Conservation (phyloP, 1,139 yeast genomes). For the Hyphopichia buzzinii region DNA sequence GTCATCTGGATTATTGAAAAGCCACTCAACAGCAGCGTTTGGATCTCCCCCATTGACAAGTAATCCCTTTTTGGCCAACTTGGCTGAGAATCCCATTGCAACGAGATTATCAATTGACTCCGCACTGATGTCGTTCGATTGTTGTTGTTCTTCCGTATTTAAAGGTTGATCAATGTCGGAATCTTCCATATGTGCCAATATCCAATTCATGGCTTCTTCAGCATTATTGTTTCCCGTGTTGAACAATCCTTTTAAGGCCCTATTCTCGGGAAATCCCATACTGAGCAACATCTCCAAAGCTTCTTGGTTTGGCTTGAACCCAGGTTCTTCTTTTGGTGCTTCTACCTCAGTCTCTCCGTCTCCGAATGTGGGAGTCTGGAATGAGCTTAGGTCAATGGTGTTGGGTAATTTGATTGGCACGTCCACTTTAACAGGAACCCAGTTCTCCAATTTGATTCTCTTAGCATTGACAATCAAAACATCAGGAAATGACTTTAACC, state of each 20-base stretch:
- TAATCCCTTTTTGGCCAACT: slow-evolving; percentile 70
- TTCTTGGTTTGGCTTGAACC: slow-evolving; percentile 56
- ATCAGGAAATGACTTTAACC: slow-evolving; percentile 66
- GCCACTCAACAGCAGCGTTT: slow-evolving; percentile 87
- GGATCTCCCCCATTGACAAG: slow-evolving; percentile 55
- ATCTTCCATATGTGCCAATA: slow-evolving; percentile 87
- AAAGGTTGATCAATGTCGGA: slow-evolving; percentile 70
- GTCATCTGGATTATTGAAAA: slow-evolving; percentile 74
- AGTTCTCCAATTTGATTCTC: slow-evolving; percentile 78
- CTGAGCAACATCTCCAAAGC: slow-evolving; percentile 55
- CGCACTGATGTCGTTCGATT: slow-evolving; percentile 20
- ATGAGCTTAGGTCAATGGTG: slow-evolving; percentile 27
- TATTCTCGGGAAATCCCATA: slow-evolving; percentile 85
- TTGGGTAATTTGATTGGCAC: slow-evolving; percentile 68
- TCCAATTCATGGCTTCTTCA: slow-evolving; percentile 89
- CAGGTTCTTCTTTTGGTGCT: slow-evolving; percentile 7
- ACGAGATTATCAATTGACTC: slow-evolving; percentile 51
- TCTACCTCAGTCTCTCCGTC: slow-evolving; percentile 40
- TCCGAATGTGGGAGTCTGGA: slow-evolving; percentile 28
- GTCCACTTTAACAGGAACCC: slow-evolving; percentile 85
- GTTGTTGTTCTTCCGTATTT: slow-evolving; percentile 9
- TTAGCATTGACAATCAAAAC: slow-evolving; percentile 72
- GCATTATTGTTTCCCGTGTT: slow-evolving; percentile 66
- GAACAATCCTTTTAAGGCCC: slow-evolving; percentile 67
- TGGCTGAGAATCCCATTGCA: slow-evolving; percentile 75